Evolutionary conservation across 352 stramenopile genomes (phyloP).

Genomic region (Globisporangium apiculatum): DNA sequence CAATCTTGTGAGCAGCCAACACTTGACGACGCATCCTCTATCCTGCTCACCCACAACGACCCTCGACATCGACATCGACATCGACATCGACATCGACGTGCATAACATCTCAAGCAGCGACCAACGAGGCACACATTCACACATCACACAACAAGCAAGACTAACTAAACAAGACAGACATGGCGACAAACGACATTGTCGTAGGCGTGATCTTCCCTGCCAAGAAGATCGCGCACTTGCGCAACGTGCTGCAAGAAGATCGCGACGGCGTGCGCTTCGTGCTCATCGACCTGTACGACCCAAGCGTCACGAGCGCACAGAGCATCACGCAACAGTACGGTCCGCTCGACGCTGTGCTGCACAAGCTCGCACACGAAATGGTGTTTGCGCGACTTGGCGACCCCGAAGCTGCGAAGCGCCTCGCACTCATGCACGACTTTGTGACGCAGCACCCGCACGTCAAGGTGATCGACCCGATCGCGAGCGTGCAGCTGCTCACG

Average conservation of each 20-base stretch:
- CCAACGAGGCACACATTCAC: not conserved
- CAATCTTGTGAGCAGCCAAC: too few species aligned
- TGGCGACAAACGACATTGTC: slow-evolving; percentile 6
- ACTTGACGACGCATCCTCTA: too few species aligned
- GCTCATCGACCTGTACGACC: slow-evolving; percentile 60
- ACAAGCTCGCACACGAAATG: slow-evolving; percentile 84
- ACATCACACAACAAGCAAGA: not conserved
- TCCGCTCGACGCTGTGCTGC: slow-evolving; percentile 53
- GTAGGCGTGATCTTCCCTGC: slow-evolving; percentile 74
- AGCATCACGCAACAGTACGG: slow-evolving; percentile 35
- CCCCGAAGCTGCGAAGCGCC: slow-evolving; percentile 24
- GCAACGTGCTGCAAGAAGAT: slow-evolving; percentile 42
- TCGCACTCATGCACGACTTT: slow-evolving; percentile 51
- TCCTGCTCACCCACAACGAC: too few species aligned
- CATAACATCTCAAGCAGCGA: too few species aligned
- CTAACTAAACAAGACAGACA: not conserved
- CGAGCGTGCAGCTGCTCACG: slow-evolving; percentile 64
- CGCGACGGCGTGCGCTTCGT: slow-evolving; percentile 55
- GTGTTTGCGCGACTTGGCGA: slow-evolving; percentile 62
- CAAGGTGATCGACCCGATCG: slow-evolving; percentile 56
- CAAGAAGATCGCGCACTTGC: slow-evolving; percentile 79
- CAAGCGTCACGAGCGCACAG: slow-evolving; percentile 20
- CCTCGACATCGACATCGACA: too few species aligned
- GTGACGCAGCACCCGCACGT: slow-evolving; percentile 32
- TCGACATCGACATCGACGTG: too few species aligned